Percentiles rank a stretch among this genome's conserved stretches.
phyloP scores from a whole-genome alignment of 2,329 filamentous ascomycete species.

The Aureobasidium zeae region DNA sequence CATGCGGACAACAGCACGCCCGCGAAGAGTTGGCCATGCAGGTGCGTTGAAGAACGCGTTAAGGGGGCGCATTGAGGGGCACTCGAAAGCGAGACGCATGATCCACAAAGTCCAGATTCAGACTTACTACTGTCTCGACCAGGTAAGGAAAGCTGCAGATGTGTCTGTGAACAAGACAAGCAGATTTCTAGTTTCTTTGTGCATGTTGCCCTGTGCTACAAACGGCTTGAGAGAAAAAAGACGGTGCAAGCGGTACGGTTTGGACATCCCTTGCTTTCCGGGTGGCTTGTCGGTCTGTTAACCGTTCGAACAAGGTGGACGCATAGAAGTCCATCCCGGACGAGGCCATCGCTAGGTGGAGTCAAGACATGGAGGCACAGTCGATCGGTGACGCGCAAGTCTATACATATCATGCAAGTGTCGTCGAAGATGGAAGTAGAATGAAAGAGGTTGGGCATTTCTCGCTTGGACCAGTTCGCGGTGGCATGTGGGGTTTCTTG shows the following conservation, averaged over 20 bases:
- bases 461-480: not conserved
- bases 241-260: not conserved
- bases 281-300: conserved; percentile 2
- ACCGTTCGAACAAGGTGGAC: conserved; percentile 1
- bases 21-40: conserved; percentile 13
- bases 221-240: conserved; percentile 4
- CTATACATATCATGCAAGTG: conserved; percentile 11
- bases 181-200: not conserved
- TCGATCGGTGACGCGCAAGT: conserved; percentile 3
- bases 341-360: not conserved
- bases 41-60: conserved; percentile 14
- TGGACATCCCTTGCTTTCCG: conserved; percentile 11
- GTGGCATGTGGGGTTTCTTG: not conserved
- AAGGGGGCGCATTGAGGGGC: conserved; percentile 8
- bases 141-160: not conserved
- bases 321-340: conserved; percentile 3
- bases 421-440: conserved; percentile 1
- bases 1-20: conserved; percentile 3
- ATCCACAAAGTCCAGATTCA: conserved; percentile 1
- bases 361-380: not conserved
- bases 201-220: conserved; percentile 14
- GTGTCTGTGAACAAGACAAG: not conserved
- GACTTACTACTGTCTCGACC: conserved; percentile 3
- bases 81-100: not conserved
- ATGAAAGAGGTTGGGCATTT: conserved; percentile 5